These are phyloP conservation scores for Tolypocladium sp. DNA, from an alignment of 2,329 filamentous ascomycete genomes.

Conservation along the genomic window DNA sequence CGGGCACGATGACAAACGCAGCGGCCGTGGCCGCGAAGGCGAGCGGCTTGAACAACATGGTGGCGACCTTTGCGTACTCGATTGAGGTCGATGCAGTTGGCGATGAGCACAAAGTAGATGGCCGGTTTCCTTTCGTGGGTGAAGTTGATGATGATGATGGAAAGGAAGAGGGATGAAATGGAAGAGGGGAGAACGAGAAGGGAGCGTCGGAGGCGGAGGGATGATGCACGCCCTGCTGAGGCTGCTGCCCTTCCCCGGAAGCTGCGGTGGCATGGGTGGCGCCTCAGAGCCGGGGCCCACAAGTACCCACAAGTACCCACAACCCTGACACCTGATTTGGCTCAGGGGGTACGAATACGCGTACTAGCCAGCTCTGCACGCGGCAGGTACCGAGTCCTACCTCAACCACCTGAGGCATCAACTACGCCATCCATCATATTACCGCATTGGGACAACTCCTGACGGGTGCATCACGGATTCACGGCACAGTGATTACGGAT, in stretches of 20 bases:
- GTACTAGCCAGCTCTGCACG: background rate
- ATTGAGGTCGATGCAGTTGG: background rate
- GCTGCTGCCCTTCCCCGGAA: background rate
- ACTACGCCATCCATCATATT: background rate
- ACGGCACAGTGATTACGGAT: too few species aligned
- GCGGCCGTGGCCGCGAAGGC: constrained; percentile 23
- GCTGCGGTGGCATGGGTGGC: background rate
- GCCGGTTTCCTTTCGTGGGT: background rate
- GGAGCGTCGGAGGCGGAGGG: background rate
- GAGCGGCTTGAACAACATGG: constrained; percentile 23
- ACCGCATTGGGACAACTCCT: background rate
- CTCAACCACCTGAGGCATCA: background rate
- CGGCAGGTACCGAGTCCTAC: constrained; percentile 1
- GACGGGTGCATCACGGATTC: background rate
- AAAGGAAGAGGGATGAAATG: background rate
- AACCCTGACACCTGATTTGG: background rate
- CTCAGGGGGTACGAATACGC: background rate
- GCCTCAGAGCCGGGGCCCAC: background rate
- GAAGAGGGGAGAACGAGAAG: background rate
- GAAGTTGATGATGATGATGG: background rate
- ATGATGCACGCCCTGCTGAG: background rate
- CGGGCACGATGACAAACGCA: constrained; percentile 47
- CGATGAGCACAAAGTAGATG: background rate
- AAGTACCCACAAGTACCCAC: background rate
- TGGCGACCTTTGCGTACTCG: background rate